phyloP scores from a whole-genome alignment of 1,139 yeast species.

The Blastobotrys capitulatus region DNA sequence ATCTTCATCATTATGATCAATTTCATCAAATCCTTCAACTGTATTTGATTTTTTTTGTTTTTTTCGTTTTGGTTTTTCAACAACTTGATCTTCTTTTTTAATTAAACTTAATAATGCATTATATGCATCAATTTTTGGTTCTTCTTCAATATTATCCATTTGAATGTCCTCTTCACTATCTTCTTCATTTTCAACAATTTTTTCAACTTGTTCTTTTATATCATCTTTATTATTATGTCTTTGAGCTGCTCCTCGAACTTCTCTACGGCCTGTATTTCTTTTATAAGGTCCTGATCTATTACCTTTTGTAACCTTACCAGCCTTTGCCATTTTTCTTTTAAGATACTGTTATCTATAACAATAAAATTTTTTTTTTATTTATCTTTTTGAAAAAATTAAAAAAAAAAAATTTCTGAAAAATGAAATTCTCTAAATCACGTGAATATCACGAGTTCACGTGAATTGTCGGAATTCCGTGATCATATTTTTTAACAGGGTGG shows the following conservation, averaged over 20 bases:
- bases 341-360: too few species aligned
- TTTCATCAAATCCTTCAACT: conserved; percentile 26
- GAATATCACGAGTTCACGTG: not conserved
- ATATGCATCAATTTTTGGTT: conserved; percentile 46
- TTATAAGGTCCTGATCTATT: conserved; percentile 5
- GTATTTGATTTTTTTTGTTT: conserved; percentile 22
- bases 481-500: too few species aligned
- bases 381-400: not conserved
- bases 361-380: not conserved
- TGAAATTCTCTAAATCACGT: too few species aligned
- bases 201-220: not conserved
- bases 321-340: conserved; percentile 1
- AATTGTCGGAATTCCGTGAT: not conserved
- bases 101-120: conserved; percentile 70
- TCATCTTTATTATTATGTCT: conserved; percentile 16
- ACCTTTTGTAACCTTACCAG: not conserved
- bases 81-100: conserved; percentile 43
- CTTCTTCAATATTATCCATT: conserved; percentile 22
- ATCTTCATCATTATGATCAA: conserved; percentile 28
- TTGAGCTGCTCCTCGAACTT: conserved; percentile 7
- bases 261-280: conserved; percentile 4
- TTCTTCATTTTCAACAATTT: conserved; percentile 18
- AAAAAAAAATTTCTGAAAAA: not conserved
- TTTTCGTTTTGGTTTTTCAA: conserved; percentile 22
- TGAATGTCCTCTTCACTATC: conserved; percentile 8